Conservation (phyloP, 495 filamentous ascomycete species). For the Tuber umbilicatum region DNA sequence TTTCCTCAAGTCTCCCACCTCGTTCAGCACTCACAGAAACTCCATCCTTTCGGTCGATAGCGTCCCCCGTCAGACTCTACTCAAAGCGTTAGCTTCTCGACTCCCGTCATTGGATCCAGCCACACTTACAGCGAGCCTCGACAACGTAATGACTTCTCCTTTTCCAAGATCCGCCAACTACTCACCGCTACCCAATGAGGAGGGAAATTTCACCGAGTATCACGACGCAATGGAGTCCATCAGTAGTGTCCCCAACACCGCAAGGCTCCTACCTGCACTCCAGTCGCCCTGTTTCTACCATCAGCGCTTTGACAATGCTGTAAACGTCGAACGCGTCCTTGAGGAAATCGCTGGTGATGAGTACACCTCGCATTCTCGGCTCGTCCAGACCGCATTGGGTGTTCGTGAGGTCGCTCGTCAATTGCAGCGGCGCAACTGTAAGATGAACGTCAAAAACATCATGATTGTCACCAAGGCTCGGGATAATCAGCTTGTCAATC, state of each 20-base stretch:
- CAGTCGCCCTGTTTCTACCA: slow-evolving; percentile 97
- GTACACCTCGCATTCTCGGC: slow-evolving; percentile 79
- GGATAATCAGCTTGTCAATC: slow-evolving; percentile 69
- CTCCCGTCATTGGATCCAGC: slow-evolving; percentile 47
- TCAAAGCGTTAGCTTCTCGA: slow-evolving; percentile 77
- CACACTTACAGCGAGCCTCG: slow-evolving; percentile 25
- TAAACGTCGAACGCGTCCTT: slow-evolving; percentile 88
- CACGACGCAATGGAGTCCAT: slow-evolving; percentile 27
- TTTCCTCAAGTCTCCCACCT: slow-evolving; percentile 26
- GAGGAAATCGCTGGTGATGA: slow-evolving; percentile 90
- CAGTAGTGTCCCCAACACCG: slow-evolving; percentile 50
- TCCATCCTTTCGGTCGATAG: slow-evolving; percentile 31
- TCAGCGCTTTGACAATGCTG: slow-evolving; percentile 87
- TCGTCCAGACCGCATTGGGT: slow-evolving; percentile 89
- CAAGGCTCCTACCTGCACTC: slow-evolving; percentile 57
- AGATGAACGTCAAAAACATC: slow-evolving; percentile 70
- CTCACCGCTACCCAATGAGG: slow-evolving; percentile 46
- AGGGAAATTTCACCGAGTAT: slow-evolving; percentile 40
- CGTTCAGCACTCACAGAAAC: slow-evolving; percentile 29
- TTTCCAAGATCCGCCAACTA: slow-evolving; percentile 46
- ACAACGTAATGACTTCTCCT: slow-evolving; percentile 30
- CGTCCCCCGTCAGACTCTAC: slow-evolving; percentile 77
- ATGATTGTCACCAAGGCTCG: slow-evolving; percentile 86
- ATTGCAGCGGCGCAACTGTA: slow-evolving; percentile 60
- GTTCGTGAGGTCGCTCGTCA: slow-evolving; percentile 94